Conservation (phyloP, 2,329 filamentous ascomycete species). For the Coniella vitis region DNA sequence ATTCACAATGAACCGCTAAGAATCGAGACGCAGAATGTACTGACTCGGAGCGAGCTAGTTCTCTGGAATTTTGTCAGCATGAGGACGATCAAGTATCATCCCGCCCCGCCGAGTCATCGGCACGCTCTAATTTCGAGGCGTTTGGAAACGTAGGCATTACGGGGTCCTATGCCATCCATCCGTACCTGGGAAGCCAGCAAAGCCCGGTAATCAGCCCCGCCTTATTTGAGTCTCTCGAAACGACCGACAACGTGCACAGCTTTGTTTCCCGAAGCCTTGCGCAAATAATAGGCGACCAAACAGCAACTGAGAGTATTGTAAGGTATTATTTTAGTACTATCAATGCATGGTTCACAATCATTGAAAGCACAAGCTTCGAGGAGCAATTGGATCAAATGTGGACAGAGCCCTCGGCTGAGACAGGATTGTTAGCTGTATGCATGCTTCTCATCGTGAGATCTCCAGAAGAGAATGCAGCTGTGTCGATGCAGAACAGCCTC, state of each 20-base stretch:
- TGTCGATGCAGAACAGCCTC: conserved; percentile 20
- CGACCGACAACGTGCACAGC: conserved; percentile 22
- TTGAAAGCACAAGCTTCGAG: conserved; percentile 22
- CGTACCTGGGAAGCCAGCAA: conserved; percentile 17
- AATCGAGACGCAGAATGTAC: background rate
- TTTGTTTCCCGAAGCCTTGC: conserved; percentile 21
- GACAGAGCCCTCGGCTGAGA: conserved; percentile 23
- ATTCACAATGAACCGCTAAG: background rate
- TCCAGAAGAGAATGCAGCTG: conserved; percentile 16
- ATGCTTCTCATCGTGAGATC: conserved; percentile 23
- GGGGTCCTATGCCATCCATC: conserved; percentile 14
- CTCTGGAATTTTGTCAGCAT: conserved; percentile 21
- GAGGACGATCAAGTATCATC: conserved; percentile 19
- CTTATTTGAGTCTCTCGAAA: conserved; percentile 21
- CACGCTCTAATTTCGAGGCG: conserved; percentile 9
- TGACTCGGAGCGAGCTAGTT: conserved; percentile 17
- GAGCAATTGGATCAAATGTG: conserved; percentile 20
- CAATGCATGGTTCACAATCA: conserved; percentile 25
- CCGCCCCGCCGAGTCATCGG: conserved; percentile 7
- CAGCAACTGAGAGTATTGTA: conserved; percentile 20
- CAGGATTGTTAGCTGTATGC: conserved; percentile 21
- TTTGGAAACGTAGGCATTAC: conserved; percentile 1
- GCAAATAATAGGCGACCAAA: conserved; percentile 20
- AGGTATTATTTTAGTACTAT: conserved; percentile 22
- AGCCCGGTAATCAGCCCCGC: conserved; percentile 18